phyloP scores from a whole-genome alignment of 495 filamentous ascomycete species.

The Penicillium bialowiezense region DNA sequence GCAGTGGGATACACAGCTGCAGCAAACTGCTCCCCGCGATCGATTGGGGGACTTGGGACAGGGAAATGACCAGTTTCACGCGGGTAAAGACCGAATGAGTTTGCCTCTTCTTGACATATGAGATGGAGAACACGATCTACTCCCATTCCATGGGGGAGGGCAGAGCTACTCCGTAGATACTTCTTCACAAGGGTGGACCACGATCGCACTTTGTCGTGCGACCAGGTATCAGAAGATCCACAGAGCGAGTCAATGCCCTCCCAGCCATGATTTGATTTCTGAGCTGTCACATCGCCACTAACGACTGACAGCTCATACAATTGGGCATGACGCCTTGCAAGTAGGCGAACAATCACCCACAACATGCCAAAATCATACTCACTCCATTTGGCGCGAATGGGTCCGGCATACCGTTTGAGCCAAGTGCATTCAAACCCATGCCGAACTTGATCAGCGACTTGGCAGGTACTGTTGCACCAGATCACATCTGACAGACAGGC shows the following conservation, averaged over 20 bases:
- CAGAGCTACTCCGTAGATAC: conserved; percentile 24
- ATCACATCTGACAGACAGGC: conserved; percentile 29
- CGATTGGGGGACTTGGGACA: conserved; percentile 7
- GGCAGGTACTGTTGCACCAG: conserved; percentile 32
- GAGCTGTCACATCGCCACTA: not conserved
- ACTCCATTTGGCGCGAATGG: conserved; percentile 33
- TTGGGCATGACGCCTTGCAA: conserved; percentile 28
- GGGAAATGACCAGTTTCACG: conserved; percentile 32
- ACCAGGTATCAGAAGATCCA: conserved; percentile 34
- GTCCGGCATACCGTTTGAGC: conserved; percentile 27
- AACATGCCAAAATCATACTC: conserved; percentile 42
- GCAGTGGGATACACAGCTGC: conserved; percentile 39
- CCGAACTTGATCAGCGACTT: conserved; percentile 19
- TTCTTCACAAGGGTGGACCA: conserved; percentile 38
- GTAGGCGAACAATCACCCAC: conserved; percentile 39
- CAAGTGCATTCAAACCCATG: conserved; percentile 39
- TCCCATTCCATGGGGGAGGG: conserved; percentile 24
- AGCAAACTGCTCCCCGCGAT: conserved; percentile 37
- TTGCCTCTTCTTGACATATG: conserved; percentile 40
- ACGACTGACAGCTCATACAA: not conserved
- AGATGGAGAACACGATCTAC: conserved; percentile 24
- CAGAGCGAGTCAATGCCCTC: conserved; percentile 31
- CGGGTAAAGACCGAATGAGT: conserved; percentile 43
- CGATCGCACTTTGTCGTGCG: conserved; percentile 28
- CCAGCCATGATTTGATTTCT: conserved; percentile 25